phyloP scores from a whole-genome alignment of 352 stramenopile genomes.

The Phytophthora hybrid region DNA sequence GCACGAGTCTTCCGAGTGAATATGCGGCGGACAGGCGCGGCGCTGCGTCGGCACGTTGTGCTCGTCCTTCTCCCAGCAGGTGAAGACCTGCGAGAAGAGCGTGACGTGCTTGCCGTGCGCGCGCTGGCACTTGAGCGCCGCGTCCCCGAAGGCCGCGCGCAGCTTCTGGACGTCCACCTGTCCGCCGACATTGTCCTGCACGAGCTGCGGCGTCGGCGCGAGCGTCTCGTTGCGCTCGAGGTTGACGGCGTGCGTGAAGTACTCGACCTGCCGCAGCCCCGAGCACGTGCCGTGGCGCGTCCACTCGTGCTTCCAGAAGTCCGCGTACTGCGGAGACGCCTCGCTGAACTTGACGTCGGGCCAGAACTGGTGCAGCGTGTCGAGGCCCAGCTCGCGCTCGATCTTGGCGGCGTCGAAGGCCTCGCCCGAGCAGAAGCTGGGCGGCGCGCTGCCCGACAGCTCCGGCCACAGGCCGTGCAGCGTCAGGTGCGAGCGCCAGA shows the following conservation, averaged over 20 bases:
- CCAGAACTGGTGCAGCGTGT: constrained; percentile 83
- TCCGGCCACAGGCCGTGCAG: constrained; percentile 93
- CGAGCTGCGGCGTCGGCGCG: constrained; percentile 61
- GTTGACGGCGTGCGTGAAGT: constrained; percentile 87
- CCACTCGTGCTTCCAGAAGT: constrained; percentile 96
- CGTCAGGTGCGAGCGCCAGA: constrained; percentile 89
- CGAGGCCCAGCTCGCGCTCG: constrained; percentile 72
- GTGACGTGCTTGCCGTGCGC: constrained; percentile 27
- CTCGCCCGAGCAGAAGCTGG: constrained; percentile 78
- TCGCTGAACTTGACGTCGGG: constrained; percentile 85
- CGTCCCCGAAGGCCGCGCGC: constrained; percentile 51
- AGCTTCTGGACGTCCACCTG: constrained; percentile 55
- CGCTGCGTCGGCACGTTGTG: constrained; percentile 57
- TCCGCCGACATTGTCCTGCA: constrained; percentile 69
- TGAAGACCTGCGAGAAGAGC: constrained; percentile 80
- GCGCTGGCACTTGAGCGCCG: constrained; percentile 47
- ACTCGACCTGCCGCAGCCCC: constrained; percentile 82
- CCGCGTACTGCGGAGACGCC: constrained; percentile 59
- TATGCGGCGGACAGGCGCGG: constrained; percentile 63
- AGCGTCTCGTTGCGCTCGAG: constrained; percentile 79
- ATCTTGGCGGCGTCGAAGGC: constrained; percentile 73
- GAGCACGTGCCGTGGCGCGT: constrained; percentile 94
- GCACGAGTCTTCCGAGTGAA: constrained; percentile 82
- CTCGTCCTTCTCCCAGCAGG: constrained; percentile 81
- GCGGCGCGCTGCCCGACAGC: constrained; percentile 64